Evolutionary conservation across 179 eudicot species (phyloP), one percentile per base, ranked within the genome.

Genomic region (Actinidia chinensis): DNA sequence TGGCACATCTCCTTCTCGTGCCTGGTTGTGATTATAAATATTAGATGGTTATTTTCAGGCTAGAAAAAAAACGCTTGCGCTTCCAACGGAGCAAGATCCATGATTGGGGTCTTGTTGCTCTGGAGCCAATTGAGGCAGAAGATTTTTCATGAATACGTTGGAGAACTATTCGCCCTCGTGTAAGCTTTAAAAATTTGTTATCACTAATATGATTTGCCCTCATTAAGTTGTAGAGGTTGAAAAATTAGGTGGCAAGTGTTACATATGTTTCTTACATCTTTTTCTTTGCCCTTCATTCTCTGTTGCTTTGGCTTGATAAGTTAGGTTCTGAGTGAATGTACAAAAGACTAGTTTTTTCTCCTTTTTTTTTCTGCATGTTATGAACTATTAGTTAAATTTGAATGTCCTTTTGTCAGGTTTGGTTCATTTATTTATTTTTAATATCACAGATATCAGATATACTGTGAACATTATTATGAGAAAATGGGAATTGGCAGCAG

Each of bases 401-500:
- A 14, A n/a, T 68, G 2, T 68, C 46, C 8, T 75, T 70, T 56
- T 28, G 4, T 1, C 20, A 43, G 13, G 48, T 40, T 69, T 55
- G 22, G 17, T 58, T 80, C 20, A 22, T 5, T 46, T 48, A 28
- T 13, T 42, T 64, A 54, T 75, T 17, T 28, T 18, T 43, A 36
- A 36, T 40, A 75, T 77, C 18, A 12, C 89, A 96, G 99, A 86
- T 96, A 79, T 96, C 99, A 77, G 99, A 96, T 84, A 91, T 96
- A 84, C 91, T n/a, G 99, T 61, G 99, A 96, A 80, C 84, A 78
- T 47, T 86, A 91, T 64, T 96, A 96, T 83, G 99, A 96, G 88
- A 96, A 92, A 84, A 96, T 91, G 90, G 99, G 99, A 68, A 96
- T 96, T 82, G 99, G 99, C 52, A 96, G 99, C 91, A 96, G 99